phyloP scores from a whole-genome alignment of 73 alveolate genomes.

The Paramecium bursaria region DNA sequence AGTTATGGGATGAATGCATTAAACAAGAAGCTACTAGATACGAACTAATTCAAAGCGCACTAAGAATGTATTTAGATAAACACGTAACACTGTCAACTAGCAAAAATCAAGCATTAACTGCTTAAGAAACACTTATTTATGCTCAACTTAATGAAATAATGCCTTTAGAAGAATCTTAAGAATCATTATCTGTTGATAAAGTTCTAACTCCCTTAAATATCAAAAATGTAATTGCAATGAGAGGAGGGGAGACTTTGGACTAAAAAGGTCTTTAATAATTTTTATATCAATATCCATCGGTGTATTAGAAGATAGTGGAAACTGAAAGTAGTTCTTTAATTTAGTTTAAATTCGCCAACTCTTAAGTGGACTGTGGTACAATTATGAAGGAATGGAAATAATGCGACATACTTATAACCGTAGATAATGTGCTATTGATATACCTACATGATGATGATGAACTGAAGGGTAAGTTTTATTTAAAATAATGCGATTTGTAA shows the following conservation, averaged over 20 bases:
- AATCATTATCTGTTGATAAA: conserved; percentile 5
- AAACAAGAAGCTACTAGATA: conserved; percentile 38
- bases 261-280: too few species aligned
- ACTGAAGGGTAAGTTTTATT: not conserved
- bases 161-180: not conserved
- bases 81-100: conserved; percentile 21
- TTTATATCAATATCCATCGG: conserved; percentile 5
- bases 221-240: not conserved
- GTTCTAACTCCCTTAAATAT: conserved; percentile 16
- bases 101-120: conserved; percentile 3
- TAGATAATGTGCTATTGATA: conserved; percentile 6
- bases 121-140: conserved; percentile 45
- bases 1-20: conserved; percentile 10
- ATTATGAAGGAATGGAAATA: conserved; percentile 26
- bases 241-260: not conserved
- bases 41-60: not conserved
- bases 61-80: conserved; percentile 57
- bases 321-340: conserved; percentile 9
- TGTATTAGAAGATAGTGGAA: not conserved
- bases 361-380: conserved; percentile 48
- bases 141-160: conserved; percentile 5
- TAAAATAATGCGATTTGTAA: not conserved
- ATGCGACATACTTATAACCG: conserved; percentile 8
- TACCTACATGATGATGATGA: conserved; percentile 6
- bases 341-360: conserved; percentile 5